Base-by-base conservation (phyloP, 2,329 filamentous ascomycete species). In the Dactylonectria estremocensis region DNA sequence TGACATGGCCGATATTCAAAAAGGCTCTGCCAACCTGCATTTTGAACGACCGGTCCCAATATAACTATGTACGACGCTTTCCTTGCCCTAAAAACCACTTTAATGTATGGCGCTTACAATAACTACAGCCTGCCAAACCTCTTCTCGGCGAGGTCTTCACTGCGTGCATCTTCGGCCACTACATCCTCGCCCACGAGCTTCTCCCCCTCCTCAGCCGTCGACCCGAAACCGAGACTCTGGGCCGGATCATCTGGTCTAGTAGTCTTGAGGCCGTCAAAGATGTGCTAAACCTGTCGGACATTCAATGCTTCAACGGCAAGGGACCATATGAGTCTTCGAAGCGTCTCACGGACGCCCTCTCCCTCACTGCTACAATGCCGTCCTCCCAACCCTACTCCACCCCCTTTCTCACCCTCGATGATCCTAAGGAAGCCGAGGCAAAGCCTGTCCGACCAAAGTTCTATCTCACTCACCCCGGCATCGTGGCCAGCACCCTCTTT, bases 151-250 rank as follows among this genome's bases (percentile, higher is more conserved):
- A 94, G 72, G 90, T 97, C 18, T 99, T 98, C 79, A 92, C 92
- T 78, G 92, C 95, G 56, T 98, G 98, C 77, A 88, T 97, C 33
- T 98, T 99, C 78, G 96, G 96, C 0, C 96, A 99, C 83, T 98
- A 99, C 79, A 83, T 98, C 76, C 89, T 99, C 24, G 89, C 90
- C 16, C 95, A 97, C 79, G 90, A 92, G 77, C 87, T 98, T 11
- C 87, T 92, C 72, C 92, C 94, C 0, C 84, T 98, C 11, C 87
- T 99, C 73, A 83, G 84, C 74, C 84, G 89, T 57, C 77, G 77
- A 16, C 76, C 80, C 16, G 70, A 81, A 64, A 70, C 81, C 45
- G 77, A 84, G 4, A 64, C 81, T 1, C 83, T 84, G 0, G 93
- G 90, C 9, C 90, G 94, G 57, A 87, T 99, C 59, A 88, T 98